Conservation (phyloP, 2,329 filamentous ascomycete species). For the Ceratocystis huliohia region DNA sequence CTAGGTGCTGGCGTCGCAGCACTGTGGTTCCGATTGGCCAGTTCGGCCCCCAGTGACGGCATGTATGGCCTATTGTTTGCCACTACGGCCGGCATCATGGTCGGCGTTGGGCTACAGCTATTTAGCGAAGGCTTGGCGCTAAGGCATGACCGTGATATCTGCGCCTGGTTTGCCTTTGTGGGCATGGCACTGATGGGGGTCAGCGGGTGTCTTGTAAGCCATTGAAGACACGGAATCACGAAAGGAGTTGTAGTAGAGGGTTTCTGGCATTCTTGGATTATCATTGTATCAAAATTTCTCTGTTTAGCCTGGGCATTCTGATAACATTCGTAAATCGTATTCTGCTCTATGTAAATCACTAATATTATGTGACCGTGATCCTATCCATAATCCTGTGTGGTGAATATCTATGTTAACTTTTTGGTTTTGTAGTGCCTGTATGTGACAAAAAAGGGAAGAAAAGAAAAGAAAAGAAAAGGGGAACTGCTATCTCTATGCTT, state of each 20-base stretch:
- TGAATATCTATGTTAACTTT: slow-evolving; percentile 3
- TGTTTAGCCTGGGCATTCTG: not conserved
- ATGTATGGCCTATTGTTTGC: slow-evolving; percentile 76
- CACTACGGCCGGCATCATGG: slow-evolving; percentile 85
- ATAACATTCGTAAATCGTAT: not conserved
- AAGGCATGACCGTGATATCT: slow-evolving; percentile 65
- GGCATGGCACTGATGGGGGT: slow-evolving; percentile 81
- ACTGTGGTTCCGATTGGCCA: slow-evolving; percentile 67
- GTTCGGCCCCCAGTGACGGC: slow-evolving; percentile 11
- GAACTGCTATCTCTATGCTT: no score
- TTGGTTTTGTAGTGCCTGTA: not conserved
- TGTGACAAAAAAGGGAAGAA: not conserved
- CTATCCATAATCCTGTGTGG: not conserved
- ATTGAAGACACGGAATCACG: slow-evolving; percentile 27
- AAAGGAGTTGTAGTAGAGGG: not conserved
- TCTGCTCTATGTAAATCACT: not conserved
- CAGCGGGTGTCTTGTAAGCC: slow-evolving; percentile 70
- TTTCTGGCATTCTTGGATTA: not conserved
- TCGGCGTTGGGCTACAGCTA: slow-evolving; percentile 77
- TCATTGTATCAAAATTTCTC: not conserved
- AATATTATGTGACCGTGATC: not conserved
- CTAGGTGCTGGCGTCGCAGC: slow-evolving; percentile 73
- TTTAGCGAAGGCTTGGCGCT: slow-evolving; percentile 76
- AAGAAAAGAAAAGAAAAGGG: not conserved
- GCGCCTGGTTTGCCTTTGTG: slow-evolving; percentile 66